These are phyloP conservation scores for Nannochloropsis salina DNA, from an alignment of 108 stramenopile genomes.

Conservation along the genomic window DNA sequence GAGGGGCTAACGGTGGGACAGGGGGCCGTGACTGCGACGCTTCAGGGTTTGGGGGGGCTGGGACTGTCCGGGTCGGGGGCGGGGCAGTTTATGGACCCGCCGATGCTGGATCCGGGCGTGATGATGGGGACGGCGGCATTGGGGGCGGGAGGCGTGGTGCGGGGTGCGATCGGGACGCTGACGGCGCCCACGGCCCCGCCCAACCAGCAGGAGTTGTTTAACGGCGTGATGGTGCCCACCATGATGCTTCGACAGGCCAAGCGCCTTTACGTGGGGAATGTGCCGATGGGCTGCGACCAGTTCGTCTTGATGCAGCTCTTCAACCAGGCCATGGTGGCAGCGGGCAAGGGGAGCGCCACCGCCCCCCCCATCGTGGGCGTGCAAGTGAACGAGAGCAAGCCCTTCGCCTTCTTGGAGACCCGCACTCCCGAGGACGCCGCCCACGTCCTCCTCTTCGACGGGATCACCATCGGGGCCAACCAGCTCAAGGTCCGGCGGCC, in stretches of 20 bases:
- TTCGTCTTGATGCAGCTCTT: not conserved
- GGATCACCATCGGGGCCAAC: not conserved
- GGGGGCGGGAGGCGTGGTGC: not conserved
- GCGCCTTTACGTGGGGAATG: slow-evolving; percentile 22
- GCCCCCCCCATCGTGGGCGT: not conserved
- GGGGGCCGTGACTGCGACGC: not conserved
- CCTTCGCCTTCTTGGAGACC: not conserved
- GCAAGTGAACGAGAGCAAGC: not conserved
- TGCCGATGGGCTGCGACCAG: not conserved
- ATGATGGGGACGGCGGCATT: not conserved
- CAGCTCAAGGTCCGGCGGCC: slow-evolving; percentile 12
- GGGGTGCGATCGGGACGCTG: not conserved
- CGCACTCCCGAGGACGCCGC: slow-evolving; percentile 17
- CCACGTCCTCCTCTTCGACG: slow-evolving; percentile 21
- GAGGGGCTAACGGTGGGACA: not conserved
- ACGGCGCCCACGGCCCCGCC: not conserved
- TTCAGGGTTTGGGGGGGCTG: not conserved
- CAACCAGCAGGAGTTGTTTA: not conserved
- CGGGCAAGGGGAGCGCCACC: not conserved
- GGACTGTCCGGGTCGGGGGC: not conserved
- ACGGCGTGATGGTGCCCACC: not conserved
- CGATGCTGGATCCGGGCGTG: not conserved
- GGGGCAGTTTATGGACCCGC: not conserved
- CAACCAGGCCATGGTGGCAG: not conserved
- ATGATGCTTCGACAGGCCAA: slow-evolving; percentile 12